Evolutionary conservation across 768 basidiomycete species (phyloP).

Genomic region (Jaapia argillacea): DNA sequence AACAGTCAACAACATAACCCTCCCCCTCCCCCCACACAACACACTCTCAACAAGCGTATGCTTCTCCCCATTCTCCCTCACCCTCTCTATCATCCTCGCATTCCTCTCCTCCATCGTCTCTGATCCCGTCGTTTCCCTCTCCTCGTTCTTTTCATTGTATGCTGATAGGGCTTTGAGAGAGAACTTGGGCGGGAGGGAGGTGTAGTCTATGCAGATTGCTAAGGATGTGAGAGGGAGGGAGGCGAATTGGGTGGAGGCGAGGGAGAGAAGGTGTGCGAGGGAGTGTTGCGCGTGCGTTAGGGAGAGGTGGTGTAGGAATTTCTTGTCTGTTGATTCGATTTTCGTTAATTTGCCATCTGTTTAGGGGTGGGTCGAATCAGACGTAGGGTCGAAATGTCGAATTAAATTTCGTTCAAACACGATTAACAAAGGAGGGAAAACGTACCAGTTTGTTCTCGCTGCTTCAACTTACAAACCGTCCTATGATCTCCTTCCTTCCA

Average conservation of each 20-base stretch:
- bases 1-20: neutral
- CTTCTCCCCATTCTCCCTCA: slow-evolving; percentile 20
- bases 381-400: neutral
- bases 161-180: slow-evolving; percentile 15
- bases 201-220: slow-evolving; percentile 26
- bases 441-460: slow-evolving; percentile 24
- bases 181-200: slow-evolving; percentile 18
- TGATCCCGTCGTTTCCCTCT: slow-evolving; percentile 11
- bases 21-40: slow-evolving; percentile 20
- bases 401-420: no score
- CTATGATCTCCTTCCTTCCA: slow-evolving; percentile 29
- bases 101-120: slow-evolving; percentile 24
- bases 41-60: slow-evolving; percentile 24
- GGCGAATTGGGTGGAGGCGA: slow-evolving; percentile 19
- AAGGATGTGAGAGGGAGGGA: slow-evolving; percentile 13
- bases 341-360: slow-evolving; percentile 23
- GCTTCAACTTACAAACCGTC: slow-evolving; percentile 26
- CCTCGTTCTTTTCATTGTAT: slow-evolving; percentile 4
- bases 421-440: neutral
- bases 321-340: slow-evolving; percentile 21
- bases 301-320: slow-evolving; percentile 26
- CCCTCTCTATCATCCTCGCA: slow-evolving; percentile 26
- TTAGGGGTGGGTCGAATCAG: neutral
- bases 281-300: slow-evolving; percentile 23
- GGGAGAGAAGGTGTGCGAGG: slow-evolving; percentile 14